Evolutionary conservation across 352 stramenopile species (phyloP), one percentile per base, ranked within the genome.

Genomic region (Phytophthora niederhauseri): DNA sequence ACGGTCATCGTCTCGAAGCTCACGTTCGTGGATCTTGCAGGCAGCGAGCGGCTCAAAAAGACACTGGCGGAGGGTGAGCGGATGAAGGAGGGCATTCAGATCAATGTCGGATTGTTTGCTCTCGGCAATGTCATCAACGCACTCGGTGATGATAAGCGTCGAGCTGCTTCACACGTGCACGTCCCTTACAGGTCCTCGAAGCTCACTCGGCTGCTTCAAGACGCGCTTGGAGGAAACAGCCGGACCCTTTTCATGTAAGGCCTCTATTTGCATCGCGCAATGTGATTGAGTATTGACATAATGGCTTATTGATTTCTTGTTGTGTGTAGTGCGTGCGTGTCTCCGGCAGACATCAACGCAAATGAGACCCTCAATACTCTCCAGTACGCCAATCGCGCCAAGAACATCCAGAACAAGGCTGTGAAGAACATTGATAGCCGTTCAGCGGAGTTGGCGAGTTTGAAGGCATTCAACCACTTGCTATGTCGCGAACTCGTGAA

Each of bases 41-140:
- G 89, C 12, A 97, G 89, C 43, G 89, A 97, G 56, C 73, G 89
- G n/a, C 58, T 97, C 1, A 97, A 97, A 64, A 92, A 90, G 61
- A 97, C 89, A 2, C 83, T 84, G 55, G 88, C 89, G 11, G 89
- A 93, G 68, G 89, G 89, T 20, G 85, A 82, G 53, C 77, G 89
- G 1, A 97, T 97, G 89, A 97, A 95, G 66, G 89, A 97, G 64
- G 89, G 89, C 0, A 97, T 97, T 51, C 87, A 96, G 65, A 96
- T 96, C 57, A 96, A 96, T 31, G 85, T 95, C 4, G 89, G 89
- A 8, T 58, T 97, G 4, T 75, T 97, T 4, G 89, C 89, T 17
- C 71, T 97, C 0, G 89, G 89, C 22, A 97, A 97, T 53, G 89
- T 97, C 11, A 97, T 97, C 38, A 97, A 94, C 38, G 89, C 89